phyloP scores from a whole-genome alignment of 129 eudicot genomes.

The Lactuca sativa region DNA sequence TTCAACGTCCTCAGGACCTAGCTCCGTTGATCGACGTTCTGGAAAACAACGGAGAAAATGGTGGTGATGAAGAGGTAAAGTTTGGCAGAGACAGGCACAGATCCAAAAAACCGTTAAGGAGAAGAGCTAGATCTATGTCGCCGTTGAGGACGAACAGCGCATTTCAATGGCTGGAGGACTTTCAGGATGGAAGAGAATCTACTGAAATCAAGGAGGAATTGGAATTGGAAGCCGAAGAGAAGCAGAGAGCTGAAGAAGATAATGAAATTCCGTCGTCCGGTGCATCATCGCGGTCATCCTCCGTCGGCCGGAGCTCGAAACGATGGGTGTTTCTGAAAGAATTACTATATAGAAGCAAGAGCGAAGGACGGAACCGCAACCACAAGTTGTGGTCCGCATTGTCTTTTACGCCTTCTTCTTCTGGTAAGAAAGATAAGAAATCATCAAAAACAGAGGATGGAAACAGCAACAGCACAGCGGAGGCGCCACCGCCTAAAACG shows the following conservation, averaged over 20 bases:
- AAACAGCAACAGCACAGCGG: constrained; percentile 2
- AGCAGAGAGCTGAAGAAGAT: constrained; percentile 17
- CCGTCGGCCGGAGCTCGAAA: constrained; percentile 71
- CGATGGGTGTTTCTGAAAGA: constrained; percentile 86
- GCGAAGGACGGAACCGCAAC: constrained; percentile 67
- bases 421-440: constrained; percentile 33
- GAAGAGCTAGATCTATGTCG: constrained; percentile 84
- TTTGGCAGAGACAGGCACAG: constrained; percentile 42
- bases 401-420: constrained; percentile 47
- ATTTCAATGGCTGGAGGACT: constrained; percentile 44
- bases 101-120: constrained; percentile 38
- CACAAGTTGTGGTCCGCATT: constrained; percentile 66
- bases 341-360: constrained; percentile 73
- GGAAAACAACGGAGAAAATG: constrained; percentile 28
- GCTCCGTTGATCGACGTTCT: constrained; percentile 39
- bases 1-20: constrained; percentile 61
- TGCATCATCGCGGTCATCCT: constrained; percentile 69
- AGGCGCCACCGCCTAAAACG: constrained; percentile 2
- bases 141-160: constrained; percentile 49
- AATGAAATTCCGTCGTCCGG: constrained; percentile 58
- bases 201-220: constrained; percentile 26
- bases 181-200: constrained; percentile 24
- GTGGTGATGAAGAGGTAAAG: constrained; percentile 11
- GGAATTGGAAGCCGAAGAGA: constrained; percentile 15
- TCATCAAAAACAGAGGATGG: constrained; percentile 15